These are phyloP conservation scores for Jatropha multifida DNA, from an alignment of 441 rosid genomes.

Conservation along the genomic window DNA sequence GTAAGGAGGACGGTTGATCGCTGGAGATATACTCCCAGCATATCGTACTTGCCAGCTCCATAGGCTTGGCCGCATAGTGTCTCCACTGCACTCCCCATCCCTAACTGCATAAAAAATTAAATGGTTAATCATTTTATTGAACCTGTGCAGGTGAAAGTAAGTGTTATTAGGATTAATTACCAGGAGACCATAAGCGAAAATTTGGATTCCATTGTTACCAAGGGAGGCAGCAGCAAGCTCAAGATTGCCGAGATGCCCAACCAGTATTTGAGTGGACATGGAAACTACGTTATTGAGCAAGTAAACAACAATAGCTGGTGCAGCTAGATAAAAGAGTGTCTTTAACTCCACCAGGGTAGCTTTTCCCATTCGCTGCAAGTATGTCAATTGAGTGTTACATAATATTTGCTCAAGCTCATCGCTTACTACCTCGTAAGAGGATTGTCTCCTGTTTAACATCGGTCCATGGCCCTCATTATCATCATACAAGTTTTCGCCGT, in stretches of 20 bases:
- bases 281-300: slow-evolving; percentile 50
- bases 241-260: slow-evolving; percentile 47
- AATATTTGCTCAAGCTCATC: slow-evolving; percentile 52
- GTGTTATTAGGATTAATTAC: slow-evolving; percentile 27
- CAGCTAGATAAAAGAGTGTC: slow-evolving; percentile 50
- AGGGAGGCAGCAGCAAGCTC: slow-evolving; percentile 36
- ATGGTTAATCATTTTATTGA: no score
- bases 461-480: not conserved
- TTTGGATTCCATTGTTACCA: slow-evolving; percentile 34
- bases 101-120: slow-evolving; percentile 37
- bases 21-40: slow-evolving; percentile 68
- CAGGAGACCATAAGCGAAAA: slow-evolving; percentile 59
- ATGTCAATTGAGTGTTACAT: slow-evolving; percentile 28
- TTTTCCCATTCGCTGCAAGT: slow-evolving; percentile 33
- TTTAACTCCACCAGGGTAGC: slow-evolving; percentile 50
- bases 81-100: slow-evolving; percentile 90
- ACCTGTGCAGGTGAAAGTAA: no score
- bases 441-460: not conserved
- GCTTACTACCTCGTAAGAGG: slow-evolving; percentile 3
- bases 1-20: slow-evolving; percentile 55
- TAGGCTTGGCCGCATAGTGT: slow-evolving; percentile 84
- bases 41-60: slow-evolving; percentile 56
- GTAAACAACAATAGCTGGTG: slow-evolving; percentile 53
- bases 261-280: slow-evolving; percentile 47
- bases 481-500: no score